Percentiles rank a stretch among this genome's conserved stretches.
These are phyloP conservation scores for Monilinia laxa DNA, from an alignment of 2,329 filamentous ascomycete species.

Conservation along the genomic window DNA sequence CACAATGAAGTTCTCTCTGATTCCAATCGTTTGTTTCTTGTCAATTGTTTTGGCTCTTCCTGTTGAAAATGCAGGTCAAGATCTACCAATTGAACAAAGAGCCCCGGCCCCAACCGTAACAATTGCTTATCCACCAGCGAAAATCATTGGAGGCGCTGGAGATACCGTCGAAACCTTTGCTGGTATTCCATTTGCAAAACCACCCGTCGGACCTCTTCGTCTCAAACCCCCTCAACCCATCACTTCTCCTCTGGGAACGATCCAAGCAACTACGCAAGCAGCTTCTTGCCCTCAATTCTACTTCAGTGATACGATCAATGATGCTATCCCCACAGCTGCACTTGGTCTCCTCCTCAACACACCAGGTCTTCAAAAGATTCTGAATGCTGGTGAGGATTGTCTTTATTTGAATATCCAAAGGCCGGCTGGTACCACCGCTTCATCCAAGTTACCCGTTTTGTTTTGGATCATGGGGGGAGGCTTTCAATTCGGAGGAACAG, in stretches of 20 bases:
- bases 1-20: slow-evolving; percentile 17
- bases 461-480: slow-evolving; percentile 72
- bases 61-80: not conserved
- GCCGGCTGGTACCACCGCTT: slow-evolving; percentile 54
- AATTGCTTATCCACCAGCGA: slow-evolving; percentile 26
- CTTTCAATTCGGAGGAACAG: slow-evolving; percentile 55
- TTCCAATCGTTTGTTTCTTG: not conserved
- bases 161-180: slow-evolving; percentile 61
- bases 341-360: slow-evolving; percentile 53
- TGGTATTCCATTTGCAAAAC: slow-evolving; percentile 73
- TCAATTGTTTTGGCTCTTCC: slow-evolving; percentile 3
- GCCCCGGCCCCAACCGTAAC: slow-evolving; percentile 22
- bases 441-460: slow-evolving; percentile 62
- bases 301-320: slow-evolving; percentile 50
- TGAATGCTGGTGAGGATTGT: slow-evolving; percentile 62
- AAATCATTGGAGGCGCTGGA: slow-evolving; percentile 26
- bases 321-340: slow-evolving; percentile 44
- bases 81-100: slow-evolving; percentile 12
- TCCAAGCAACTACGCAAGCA: slow-evolving; percentile 58
- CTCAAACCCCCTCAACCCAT: slow-evolving; percentile 67
- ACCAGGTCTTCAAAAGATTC: slow-evolving; percentile 56
- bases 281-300: slow-evolving; percentile 72
- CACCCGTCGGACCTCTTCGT: slow-evolving; percentile 64
- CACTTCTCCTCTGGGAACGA: slow-evolving; percentile 55
- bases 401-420: slow-evolving; percentile 60